A percentile compares a stretch with the other conserved stretches of the same genome.
Conservation (phyloP, 768 basidiomycete genomes). For the Pleurotus sapidus region DNA sequence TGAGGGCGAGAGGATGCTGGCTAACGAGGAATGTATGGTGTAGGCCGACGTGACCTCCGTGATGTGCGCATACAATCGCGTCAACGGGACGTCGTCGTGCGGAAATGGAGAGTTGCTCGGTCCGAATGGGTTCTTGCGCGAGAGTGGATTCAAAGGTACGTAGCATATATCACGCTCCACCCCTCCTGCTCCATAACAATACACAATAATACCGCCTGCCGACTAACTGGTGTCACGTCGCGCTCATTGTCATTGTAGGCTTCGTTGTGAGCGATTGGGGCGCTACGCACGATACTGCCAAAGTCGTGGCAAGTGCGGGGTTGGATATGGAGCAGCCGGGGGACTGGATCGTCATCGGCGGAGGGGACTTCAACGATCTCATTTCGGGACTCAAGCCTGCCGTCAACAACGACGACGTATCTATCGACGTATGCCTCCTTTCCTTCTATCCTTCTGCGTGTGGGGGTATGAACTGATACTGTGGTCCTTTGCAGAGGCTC, state of each 20-base stretch:
- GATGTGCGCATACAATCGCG: constrained; percentile 53
- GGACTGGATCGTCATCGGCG: constrained; percentile 44
- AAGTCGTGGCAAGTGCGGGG: constrained; percentile 44
- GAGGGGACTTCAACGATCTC: constrained; percentile 25
- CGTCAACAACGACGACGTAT: constrained; percentile 31
- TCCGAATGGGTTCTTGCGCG: constrained; percentile 33
- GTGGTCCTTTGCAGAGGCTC: constrained; percentile 24
- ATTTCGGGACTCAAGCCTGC: constrained; percentile 27
- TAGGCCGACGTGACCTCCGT: constrained; percentile 48
- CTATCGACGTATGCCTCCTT: constrained; percentile 21
- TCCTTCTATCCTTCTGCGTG: not conserved
- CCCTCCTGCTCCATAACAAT: not conserved
- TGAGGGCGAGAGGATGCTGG: too few relatives aligned
- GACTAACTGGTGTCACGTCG: too few relatives aligned
- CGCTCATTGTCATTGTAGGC: constrained; percentile 19
- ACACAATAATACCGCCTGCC: not conserved
- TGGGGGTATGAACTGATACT: not conserved
- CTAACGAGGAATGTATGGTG: too few relatives aligned
- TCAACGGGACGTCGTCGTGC: constrained; percentile 64
- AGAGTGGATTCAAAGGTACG: constrained; percentile 41
- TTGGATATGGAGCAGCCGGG: constrained; percentile 53
- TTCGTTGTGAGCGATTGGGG: constrained; percentile 55
- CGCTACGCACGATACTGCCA: constrained; percentile 44
- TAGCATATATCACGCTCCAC: not conserved
- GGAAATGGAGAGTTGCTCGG: constrained; percentile 53